Evolutionary conservation across 768 basidiomycete species (phyloP), one percentile per base, ranked within the genome.

Genomic region (Agaricus bisporus): DNA sequence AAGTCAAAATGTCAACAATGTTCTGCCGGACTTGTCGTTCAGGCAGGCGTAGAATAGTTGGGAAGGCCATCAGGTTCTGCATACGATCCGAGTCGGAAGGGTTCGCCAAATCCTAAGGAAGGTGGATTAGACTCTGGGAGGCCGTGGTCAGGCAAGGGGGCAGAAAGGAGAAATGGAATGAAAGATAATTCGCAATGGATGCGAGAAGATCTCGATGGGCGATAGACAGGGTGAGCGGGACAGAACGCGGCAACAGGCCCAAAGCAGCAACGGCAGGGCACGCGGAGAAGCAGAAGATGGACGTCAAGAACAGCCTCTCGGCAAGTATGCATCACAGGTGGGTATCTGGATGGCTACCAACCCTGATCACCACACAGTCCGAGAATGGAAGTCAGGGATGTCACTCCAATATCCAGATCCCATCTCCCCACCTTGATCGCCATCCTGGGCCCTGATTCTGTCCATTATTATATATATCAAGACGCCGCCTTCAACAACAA

Each of bases 391-490:
- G 70, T 64, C 62, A 67, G 70, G 52, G 58, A 77, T 75, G 69
- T 73, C 69, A 73, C 68, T 68, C 64, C 62, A 65, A 70, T 47
- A 62, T 63, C 70, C 61, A 73, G 75, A 78, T 76, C 59, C 59
- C 63, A 76, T 76, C 72, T 73, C 65, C 64, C 70, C 70, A 68
- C 61, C 66, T 73, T 79, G 80, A 81, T 80, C 78, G 79, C 76
- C 79, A 79, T 80, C 64, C 68, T 65, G 66, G 53, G 68, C 69
- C 73, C 70, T 74, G 72, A 71, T 72, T 68, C 66, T 64, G 67
- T 70, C 54, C 61, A 68, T 73, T 80, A 79, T 83, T 80, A 79
- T 83, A 82, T 80, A 81, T 79, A 80, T 75, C 73, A 70, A 70
- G 65, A 69, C 70, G 63, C 73, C 66, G 64, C 63, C 64, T 59